These are phyloP conservation scores for Aspergillus pseudoglaucus DNA, from an alignment of 2,329 filamentous ascomycete genomes.

Conservation along the genomic window DNA sequence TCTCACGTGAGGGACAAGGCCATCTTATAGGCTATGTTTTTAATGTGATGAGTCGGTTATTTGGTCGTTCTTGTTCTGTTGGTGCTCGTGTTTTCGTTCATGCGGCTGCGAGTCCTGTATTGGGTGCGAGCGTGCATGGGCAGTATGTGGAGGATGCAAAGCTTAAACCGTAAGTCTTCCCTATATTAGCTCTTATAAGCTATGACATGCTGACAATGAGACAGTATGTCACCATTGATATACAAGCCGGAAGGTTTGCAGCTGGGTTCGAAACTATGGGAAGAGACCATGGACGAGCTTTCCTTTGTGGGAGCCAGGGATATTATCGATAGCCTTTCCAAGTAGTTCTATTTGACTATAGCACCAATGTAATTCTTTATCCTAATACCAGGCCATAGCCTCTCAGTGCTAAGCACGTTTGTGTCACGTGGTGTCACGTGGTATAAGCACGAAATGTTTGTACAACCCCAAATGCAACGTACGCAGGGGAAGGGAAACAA, in stretches of 20 bases:
- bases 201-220: neutral
- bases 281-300: neutral
- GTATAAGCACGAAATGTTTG: no score
- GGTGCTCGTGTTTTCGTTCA: slow-evolving; percentile 5
- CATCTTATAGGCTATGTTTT: neutral
- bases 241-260: neutral
- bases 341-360: no score
- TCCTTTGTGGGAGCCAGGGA: neutral
- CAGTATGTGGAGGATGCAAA: slow-evolving; percentile 3
- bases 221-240: neutral
- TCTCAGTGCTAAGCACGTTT: no score
- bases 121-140: slow-evolving; percentile 3
- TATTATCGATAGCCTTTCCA: no score
- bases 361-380: no score
- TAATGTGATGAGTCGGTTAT: neutral
- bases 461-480: no score
- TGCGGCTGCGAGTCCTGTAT: slow-evolving; percentile 3
- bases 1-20: slow-evolving; percentile 3
- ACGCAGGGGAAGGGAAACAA: no score
- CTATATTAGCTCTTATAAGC: neutral
- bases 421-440: no score
- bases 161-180: slow-evolving; percentile 1
- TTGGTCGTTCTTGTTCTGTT: slow-evolving; percentile 1
- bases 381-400: no score
- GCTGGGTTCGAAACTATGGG: neutral